Evolutionary conservation across 2,329 filamentous ascomycete species (phyloP).

Genomic region (Arthrobotrys megalospora): DNA sequence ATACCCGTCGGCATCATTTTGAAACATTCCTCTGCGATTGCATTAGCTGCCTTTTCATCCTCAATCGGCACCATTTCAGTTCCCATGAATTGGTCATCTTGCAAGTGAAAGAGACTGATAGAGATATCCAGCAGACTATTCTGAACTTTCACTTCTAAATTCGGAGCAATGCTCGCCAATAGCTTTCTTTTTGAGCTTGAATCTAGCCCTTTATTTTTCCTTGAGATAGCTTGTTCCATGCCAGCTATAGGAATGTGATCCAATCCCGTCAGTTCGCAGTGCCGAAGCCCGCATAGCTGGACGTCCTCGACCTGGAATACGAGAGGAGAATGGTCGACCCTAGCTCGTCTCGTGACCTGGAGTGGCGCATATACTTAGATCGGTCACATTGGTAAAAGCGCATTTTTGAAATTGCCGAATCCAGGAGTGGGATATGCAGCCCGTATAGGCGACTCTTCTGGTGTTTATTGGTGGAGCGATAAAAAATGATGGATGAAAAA

Average conservation of each 20-base stretch:
- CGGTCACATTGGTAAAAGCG: background rate
- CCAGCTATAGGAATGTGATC: background rate
- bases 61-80: no score
- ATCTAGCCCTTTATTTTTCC: background rate
- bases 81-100: no score
- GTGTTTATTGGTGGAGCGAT: background rate
- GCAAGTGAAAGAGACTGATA: no score
- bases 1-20: no score
- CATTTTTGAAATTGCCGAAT: background rate
- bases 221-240: background rate
- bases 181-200: background rate
- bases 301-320: background rate
- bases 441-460: background rate
- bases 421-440: background rate
- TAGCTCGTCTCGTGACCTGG: no score
- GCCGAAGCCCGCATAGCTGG: background rate
- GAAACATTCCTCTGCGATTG: no score
- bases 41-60: no score
- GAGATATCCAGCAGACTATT: no score
- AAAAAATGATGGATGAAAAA: background rate
- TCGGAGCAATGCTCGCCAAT: background rate
- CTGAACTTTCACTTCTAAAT: no score
- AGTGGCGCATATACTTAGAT: background rate
- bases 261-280: background rate
- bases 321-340: no score